Conservation (phyloP, 176 grass and related monocot genomes). For the Paspalum notatum region DNA sequence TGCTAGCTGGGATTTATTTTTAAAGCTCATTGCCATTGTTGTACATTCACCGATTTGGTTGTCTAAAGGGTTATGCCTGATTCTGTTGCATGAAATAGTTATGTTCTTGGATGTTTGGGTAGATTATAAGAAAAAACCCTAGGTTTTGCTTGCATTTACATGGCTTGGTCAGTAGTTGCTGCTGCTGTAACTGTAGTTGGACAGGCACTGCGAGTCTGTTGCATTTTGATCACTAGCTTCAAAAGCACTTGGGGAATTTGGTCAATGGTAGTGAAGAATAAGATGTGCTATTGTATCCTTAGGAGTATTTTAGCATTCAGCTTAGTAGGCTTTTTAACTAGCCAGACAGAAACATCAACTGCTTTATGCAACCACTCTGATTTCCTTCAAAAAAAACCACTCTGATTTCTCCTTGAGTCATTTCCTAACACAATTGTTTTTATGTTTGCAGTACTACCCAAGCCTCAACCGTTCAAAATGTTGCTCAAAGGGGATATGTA, state of each 20-base stretch:
- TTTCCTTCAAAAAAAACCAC: no score
- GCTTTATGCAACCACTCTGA: conserved; percentile 2
- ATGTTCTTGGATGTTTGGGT: background rate
- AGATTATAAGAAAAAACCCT: background rate
- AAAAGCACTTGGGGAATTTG: background rate
- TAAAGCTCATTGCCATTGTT: conserved; percentile 4
- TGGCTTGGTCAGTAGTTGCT: background rate
- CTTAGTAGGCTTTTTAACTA: conserved; percentile 15
- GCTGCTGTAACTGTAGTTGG: background rate
- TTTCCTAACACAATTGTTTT: conserved; percentile 35
- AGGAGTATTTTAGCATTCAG: conserved; percentile 34
- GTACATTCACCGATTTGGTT: background rate
- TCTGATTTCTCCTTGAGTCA: conserved; percentile 17
- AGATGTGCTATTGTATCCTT: conserved; percentile 3
- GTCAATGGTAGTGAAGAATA: conserved; percentile 6
- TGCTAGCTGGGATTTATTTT: background rate
- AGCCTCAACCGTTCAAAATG: conserved; percentile 97
- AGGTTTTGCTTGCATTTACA: conserved; percentile 20
- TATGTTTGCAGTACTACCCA: conserved; percentile 79
- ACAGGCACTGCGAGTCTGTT: conserved; percentile 12
- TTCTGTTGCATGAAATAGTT: conserved; percentile 15
- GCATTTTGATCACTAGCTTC: conserved; percentile 24
- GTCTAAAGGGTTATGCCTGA: background rate
- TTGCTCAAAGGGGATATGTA: conserved; percentile 98
- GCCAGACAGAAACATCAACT: conserved; percentile 16